Evolutionary conservation across 1,284 basidiomycete genomes (phyloP).

Genomic region (Prillingera fragicola): DNA sequence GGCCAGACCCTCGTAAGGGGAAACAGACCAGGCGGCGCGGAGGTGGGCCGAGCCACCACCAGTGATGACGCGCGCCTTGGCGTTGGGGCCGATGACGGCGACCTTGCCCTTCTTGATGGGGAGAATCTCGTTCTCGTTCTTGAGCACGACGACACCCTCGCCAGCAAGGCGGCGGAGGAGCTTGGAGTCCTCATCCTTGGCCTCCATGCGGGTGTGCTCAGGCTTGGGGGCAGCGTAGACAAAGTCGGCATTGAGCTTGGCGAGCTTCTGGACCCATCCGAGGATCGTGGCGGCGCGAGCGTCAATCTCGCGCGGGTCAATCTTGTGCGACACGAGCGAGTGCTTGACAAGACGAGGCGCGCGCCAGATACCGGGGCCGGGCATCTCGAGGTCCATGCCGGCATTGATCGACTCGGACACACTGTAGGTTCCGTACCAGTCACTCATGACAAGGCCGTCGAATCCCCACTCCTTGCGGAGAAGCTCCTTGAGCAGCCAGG

Average conservation of each 20-base stretch:
- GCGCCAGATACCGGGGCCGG: constrained; percentile 26
- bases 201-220: constrained; percentile 15
- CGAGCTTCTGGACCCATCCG: constrained; percentile 16
- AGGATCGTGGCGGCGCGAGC: constrained; percentile 33
- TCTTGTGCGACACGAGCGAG: constrained; percentile 57
- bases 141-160: constrained; percentile 60
- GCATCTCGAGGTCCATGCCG: constrained; percentile 56
- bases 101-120: constrained; percentile 38
- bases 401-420: constrained; percentile 62
- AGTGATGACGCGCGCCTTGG: constrained; percentile 53
- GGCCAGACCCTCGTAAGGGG: constrained; percentile 54
- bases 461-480: constrained; percentile 61
- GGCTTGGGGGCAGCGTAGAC: constrained; percentile 21
- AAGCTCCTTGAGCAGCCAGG: constrained; percentile 48
- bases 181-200: constrained; percentile 18
- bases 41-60: constrained; percentile 57
- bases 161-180: constrained; percentile 19
- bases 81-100: constrained; percentile 59
- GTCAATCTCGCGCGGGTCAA: constrained; percentile 16
- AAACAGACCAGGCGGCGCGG: constrained; percentile 51
- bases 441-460: constrained; percentile 60
- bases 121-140: constrained; percentile 50
- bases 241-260: constrained; percentile 16
- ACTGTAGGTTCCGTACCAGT: constrained; percentile 59
- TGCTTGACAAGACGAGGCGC: constrained; percentile 52